A percentile compares a stretch with the other conserved stretches of the same genome.
phyloP scores from a whole-genome alignment of 768 basidiomycete genomes.

The Naganishia friedmannii region DNA sequence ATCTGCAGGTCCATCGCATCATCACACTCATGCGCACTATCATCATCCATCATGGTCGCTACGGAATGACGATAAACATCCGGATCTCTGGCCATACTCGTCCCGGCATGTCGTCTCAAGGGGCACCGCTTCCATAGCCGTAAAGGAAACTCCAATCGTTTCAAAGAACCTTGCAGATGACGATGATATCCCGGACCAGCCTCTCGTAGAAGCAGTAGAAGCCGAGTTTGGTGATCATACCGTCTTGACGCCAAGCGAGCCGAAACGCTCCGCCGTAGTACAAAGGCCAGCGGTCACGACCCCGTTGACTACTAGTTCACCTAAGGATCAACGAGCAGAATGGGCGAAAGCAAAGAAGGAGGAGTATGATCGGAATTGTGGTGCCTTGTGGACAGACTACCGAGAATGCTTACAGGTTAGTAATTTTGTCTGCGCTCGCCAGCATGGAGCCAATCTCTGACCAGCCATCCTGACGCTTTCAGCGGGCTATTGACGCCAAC shows the following conservation, averaged over 20 bases:
- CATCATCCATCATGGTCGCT: constrained; percentile 23
- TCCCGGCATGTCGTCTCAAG: background rate
- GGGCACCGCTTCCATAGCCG: background rate
- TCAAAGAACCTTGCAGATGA: background rate
- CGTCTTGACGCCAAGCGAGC: background rate
- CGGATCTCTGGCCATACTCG: constrained; percentile 20
- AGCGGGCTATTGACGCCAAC: constrained; percentile 73
- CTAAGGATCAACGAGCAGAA: constrained; percentile 54
- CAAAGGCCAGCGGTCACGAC: constrained; percentile 21
- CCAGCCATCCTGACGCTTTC: too few species aligned
- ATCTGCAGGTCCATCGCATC: background rate
- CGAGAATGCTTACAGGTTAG: constrained; percentile 77
- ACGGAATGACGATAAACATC: constrained; percentile 18
- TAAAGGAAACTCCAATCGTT: background rate
- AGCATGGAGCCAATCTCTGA: too few species aligned
- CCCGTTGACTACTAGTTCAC: constrained; percentile 47
- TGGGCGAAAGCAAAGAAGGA: constrained; percentile 74
- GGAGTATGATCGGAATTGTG: constrained; percentile 82
- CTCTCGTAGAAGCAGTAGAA: constrained; percentile 45
- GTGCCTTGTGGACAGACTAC: constrained; percentile 76
- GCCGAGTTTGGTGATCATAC: constrained; percentile 27
- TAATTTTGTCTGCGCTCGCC: too few species aligned
- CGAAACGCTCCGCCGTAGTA: background rate
- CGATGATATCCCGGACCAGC: background rate
- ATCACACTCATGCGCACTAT: background rate